Conservation (phyloP, 1,284 basidiomycete species). For the Trichosporon faecale region DNA sequence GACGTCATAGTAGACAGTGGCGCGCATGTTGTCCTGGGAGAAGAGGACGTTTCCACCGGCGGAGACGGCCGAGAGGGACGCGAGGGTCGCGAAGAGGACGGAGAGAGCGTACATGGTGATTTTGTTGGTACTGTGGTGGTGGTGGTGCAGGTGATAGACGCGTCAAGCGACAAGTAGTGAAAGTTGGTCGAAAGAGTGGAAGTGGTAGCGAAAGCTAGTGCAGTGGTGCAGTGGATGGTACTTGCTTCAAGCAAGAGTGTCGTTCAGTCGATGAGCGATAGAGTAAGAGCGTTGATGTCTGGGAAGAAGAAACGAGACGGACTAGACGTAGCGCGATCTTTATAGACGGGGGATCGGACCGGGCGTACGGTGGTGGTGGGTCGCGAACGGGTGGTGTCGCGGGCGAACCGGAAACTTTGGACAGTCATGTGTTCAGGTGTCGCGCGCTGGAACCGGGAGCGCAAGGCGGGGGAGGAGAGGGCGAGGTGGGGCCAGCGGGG, state of each 20-base stretch:
- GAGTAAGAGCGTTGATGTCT: neutral
- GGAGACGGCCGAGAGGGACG: neutral
- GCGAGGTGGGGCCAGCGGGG: neutral
- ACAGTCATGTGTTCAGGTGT: neutral
- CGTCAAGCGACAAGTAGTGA: neutral
- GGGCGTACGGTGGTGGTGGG: neutral
- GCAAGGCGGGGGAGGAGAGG: neutral
- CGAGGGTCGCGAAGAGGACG: slow-evolving; percentile 3
- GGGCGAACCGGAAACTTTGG: slow-evolving; percentile 1
- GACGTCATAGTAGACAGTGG: slow-evolving; percentile 24
- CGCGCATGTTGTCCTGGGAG: slow-evolving; percentile 5
- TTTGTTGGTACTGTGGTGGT: neutral
- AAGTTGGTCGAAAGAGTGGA: neutral
- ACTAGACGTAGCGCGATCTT: neutral
- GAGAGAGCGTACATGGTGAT: slow-evolving; percentile 5
- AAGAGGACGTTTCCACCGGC: slow-evolving; percentile 4
- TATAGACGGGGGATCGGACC: neutral
- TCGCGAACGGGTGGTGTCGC: neutral
- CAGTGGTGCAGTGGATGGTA: neutral
- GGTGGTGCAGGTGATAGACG: neutral
- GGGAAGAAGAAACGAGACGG: neutral
- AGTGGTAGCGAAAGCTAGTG: neutral
- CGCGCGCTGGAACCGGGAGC: neutral
- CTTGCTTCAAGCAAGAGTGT: slow-evolving; percentile 11
- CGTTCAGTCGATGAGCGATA: slow-evolving; percentile 3